Evolutionary conservation across 441 rosid species (phyloP).

Genomic region (Eruca vesicaria): DNA sequence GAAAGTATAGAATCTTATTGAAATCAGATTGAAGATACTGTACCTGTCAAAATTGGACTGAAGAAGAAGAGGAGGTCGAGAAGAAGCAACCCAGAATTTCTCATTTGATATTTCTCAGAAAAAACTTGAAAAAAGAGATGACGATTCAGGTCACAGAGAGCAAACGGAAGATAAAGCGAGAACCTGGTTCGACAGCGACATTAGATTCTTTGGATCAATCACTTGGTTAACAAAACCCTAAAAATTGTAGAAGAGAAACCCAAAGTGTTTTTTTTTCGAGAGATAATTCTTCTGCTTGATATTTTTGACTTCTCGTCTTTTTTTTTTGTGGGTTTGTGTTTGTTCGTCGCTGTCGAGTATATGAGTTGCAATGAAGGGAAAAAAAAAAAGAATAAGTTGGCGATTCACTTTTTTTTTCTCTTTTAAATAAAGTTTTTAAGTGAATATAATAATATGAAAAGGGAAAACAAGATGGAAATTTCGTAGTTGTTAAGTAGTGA

Average conservation of each 20-base stretch:
- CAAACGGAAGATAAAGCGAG: slow-evolving; percentile 5
- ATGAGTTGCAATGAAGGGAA: not conserved
- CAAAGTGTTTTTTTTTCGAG: not conserved
- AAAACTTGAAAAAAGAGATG: slow-evolving; percentile 16
- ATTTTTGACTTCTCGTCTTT: slow-evolving; percentile 46
- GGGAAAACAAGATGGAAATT: slow-evolving; percentile 21
- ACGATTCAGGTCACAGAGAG: slow-evolving; percentile 17
- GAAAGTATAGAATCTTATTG: slow-evolving; percentile 9
- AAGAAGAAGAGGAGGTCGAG: slow-evolving; percentile 35
- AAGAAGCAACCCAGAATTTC: slow-evolving; percentile 33
- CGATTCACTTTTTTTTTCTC: not conserved
- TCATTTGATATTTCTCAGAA: slow-evolving; percentile 35
- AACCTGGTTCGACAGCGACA: slow-evolving; percentile 19
- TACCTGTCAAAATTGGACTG: slow-evolving; percentile 43
- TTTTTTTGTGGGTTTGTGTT: not conserved
- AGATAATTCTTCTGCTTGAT: not conserved
- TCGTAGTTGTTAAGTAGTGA: slow-evolving; percentile 34
- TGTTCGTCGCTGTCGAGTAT: slow-evolving; percentile 9
- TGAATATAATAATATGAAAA: not conserved
- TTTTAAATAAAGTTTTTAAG: not conserved
- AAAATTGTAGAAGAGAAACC: not conserved
- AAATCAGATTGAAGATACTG: slow-evolving; percentile 5
- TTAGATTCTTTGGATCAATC: slow-evolving; percentile 34
- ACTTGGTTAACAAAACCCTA: not conserved
- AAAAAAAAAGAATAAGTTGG: not conserved